Conservation (phyloP, 805 yeast genomes). For the Candida vartiovaarae region DNA sequence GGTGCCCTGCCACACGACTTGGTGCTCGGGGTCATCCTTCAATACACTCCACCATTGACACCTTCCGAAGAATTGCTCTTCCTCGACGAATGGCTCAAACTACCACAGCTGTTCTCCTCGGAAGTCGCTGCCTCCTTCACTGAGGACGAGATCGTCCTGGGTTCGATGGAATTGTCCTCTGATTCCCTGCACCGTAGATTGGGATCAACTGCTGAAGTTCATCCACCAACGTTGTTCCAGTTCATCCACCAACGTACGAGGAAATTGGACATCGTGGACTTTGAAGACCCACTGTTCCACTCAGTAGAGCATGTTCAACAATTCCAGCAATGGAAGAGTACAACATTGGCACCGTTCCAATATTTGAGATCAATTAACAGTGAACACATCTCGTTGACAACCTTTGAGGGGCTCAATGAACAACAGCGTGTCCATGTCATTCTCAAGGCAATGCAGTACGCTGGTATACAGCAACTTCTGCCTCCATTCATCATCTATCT, state of each 20-base stretch:
- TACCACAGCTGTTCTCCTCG: neutral
- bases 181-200: constrained; percentile 4
- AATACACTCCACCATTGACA: constrained; percentile 9
- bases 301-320: constrained; percentile 1
- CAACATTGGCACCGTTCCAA: constrained; percentile 24
- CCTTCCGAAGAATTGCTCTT: constrained; percentile 5
- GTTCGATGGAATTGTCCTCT: constrained; percentile 1
- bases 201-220: neutral
- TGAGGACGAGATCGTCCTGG: neutral
- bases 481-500: neutral
- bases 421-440: neutral
- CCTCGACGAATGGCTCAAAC: constrained; percentile 1
- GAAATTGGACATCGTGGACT: neutral
- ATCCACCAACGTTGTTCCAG: constrained; percentile 1
- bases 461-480: neutral
- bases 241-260: constrained; percentile 10
- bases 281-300: constrained; percentile 21
- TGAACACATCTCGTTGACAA: neutral
- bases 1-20: neutral
- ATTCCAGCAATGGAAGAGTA: constrained; percentile 22
- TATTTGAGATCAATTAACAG: constrained; percentile 11
- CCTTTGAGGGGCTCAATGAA: neutral
- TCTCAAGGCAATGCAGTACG: neutral
- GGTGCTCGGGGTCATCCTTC: constrained; percentile 4
- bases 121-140: neutral